Evolutionary conservation across 2,329 filamentous ascomycete genomes (phyloP).

Genomic region (Colletotrichum endophyticum): DNA sequence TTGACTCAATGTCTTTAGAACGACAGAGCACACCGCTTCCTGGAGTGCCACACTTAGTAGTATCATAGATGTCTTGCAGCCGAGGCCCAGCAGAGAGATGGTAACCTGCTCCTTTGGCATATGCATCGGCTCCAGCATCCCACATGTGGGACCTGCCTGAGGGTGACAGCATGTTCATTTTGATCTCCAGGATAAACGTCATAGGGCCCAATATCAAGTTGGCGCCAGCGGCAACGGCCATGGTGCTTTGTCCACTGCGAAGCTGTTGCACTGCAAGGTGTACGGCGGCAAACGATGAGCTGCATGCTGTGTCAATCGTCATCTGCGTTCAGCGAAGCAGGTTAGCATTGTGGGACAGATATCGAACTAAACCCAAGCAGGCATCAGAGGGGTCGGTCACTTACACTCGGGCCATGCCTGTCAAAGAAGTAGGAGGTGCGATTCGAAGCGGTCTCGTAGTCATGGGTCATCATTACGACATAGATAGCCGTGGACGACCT

Average conservation of each 20-base stretch:
- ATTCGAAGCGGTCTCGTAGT: slow-evolving; percentile 34
- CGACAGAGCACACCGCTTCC: slow-evolving; percentile 51
- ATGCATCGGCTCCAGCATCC: slow-evolving; percentile 52
- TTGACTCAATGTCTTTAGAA: not conserved
- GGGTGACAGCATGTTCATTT: slow-evolving; percentile 37
- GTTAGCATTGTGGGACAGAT: slow-evolving; percentile 16
- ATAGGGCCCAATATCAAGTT: slow-evolving; percentile 22
- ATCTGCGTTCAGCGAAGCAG: slow-evolving; percentile 42
- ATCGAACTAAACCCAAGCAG: slow-evolving; percentile 22
- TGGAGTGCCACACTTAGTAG: slow-evolving; percentile 31
- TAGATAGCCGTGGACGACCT: not conserved
- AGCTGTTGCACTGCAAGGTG: slow-evolving; percentile 44
- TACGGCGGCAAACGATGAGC: slow-evolving; percentile 43
- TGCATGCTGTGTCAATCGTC: slow-evolving; percentile 51
- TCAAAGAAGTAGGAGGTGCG: slow-evolving; percentile 15
- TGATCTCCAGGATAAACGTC: not conserved
- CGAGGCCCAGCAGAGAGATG: slow-evolving; percentile 6
- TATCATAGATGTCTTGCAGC: too few relatives aligned
- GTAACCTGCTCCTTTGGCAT: slow-evolving; percentile 54
- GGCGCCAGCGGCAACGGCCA: slow-evolving; percentile 30
- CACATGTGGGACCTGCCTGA: slow-evolving; percentile 40
- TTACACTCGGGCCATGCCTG: slow-evolving; percentile 27
- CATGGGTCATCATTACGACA: slow-evolving; percentile 24
- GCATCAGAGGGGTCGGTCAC: slow-evolving; percentile 43
- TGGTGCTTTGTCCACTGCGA: slow-evolving; percentile 29